Evolutionary conservation across 164 flowering plant genomes (phyloP).

Genomic region (Umbellularia californica): DNA sequence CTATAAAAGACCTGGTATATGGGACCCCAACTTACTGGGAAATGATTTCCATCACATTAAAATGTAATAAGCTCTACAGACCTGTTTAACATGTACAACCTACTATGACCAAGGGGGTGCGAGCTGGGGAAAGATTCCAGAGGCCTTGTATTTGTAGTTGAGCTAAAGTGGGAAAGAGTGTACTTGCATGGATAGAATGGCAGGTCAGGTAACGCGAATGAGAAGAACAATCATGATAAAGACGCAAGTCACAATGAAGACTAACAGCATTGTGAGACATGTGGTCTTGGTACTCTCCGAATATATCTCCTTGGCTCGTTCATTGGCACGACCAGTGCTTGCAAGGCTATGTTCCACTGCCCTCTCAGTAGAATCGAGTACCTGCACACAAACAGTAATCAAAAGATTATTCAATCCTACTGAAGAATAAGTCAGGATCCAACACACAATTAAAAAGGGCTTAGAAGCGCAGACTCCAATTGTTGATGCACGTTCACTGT

Average conservation of each 20-base stretch:
- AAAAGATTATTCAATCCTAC: not conserved
- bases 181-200: not conserved
- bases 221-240: conserved; percentile 90
- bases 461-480: too few species aligned
- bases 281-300: conserved; percentile 68
- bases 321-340: conserved; percentile 70
- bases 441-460: too few species aligned
- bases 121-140: too few species aligned
- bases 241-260: conserved; percentile 66
- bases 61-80: too few species aligned
- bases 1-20: too few species aligned
- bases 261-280: conserved; percentile 80
- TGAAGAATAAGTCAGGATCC: too few species aligned
- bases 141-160: not conserved
- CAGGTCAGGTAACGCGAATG: conserved; percentile 66
- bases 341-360: conserved; percentile 96
- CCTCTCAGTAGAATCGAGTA: conserved; percentile 91
- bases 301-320: conserved; percentile 54
- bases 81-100: too few species aligned
- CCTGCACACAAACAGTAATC: conserved; percentile 35
- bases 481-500: too few species aligned
- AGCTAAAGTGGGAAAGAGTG: not conserved
- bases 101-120: too few species aligned
- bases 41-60: too few species aligned
- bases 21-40: too few species aligned